Evolutionary conservation across 768 basidiomycete species (phyloP).

Genomic region (Grammothele lineata): DNA sequence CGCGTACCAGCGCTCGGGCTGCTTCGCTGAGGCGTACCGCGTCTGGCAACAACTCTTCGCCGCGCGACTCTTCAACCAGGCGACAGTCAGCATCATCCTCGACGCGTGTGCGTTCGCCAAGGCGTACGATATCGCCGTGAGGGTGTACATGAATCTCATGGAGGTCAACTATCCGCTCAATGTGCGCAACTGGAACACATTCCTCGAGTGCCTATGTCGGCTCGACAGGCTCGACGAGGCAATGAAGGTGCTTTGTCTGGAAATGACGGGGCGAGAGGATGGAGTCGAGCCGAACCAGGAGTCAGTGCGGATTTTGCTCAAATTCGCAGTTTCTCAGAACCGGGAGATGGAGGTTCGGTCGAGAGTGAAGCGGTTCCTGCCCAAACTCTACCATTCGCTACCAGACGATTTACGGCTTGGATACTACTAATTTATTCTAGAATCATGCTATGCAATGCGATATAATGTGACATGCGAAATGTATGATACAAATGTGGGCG

Average conservation of each 20-base stretch:
- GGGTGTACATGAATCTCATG: slow-evolving; percentile 50
- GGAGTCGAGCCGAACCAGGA: slow-evolving; percentile 43
- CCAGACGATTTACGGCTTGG: neutral
- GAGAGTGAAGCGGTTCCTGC: slow-evolving; percentile 40
- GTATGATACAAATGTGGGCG: slow-evolving; percentile 31
- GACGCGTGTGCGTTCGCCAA: slow-evolving; percentile 75
- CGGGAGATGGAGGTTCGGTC: slow-evolving; percentile 41
- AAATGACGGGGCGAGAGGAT: slow-evolving; percentile 51
- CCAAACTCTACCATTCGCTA: slow-evolving; percentile 29
- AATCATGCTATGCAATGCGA: slow-evolving; percentile 1
- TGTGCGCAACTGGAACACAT: slow-evolving; percentile 72
- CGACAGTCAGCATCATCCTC: slow-evolving; percentile 76
- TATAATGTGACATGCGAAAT: slow-evolving; percentile 12
- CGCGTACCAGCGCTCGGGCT: slow-evolving; percentile 77
- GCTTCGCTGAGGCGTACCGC: slow-evolving; percentile 64
- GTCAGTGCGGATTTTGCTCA: slow-evolving; percentile 49
- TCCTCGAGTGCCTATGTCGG: slow-evolving; percentile 84
- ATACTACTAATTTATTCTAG: neutral
- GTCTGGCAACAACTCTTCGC: slow-evolving; percentile 77
- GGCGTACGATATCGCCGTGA: slow-evolving; percentile 45
- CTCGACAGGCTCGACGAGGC: slow-evolving; percentile 64
- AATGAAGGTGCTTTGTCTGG: slow-evolving; percentile 52
- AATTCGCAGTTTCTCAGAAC: slow-evolving; percentile 44
- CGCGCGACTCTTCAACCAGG: slow-evolving; percentile 51
- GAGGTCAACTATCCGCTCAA: slow-evolving; percentile 51